Base-by-base conservation (phyloP, 768 basidiomycete genomes). In the Boletus patriciae region DNA sequence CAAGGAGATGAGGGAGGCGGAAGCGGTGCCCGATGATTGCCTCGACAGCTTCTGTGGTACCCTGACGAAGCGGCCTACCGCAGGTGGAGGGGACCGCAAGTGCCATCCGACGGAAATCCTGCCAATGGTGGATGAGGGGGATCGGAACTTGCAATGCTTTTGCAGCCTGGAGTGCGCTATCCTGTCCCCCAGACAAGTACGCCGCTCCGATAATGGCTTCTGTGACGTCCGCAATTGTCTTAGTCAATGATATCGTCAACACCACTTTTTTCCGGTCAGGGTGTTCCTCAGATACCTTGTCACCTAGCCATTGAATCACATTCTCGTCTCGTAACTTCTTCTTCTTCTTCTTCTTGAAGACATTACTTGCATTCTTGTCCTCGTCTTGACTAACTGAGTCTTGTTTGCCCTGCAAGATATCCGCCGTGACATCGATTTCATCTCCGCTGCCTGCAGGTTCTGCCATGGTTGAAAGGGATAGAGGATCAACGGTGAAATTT, bases 131-230 rank as follows among this genome's bases (percentile, higher is more conserved):
- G 52, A 91, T 73, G 61, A 79, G 74, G 4, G 80, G 78, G n/a
- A 92, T 73, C 1, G 85, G 83, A 37, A 94, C 73, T 50, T 82
- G 78, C 63, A 94, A 74, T 23, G 79, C 78, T 66, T 88, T 90
- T 42, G 82, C 79, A 23, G 79, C 82, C 57, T 79, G 78, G 45
- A 92, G 78, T 7, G 87, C 92, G 19, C 73, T 70, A 50, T 89
- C 86, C 47, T 78, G 76, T 50, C 90, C 92, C 12, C 87, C 87
- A 23, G 86, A 83, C 44, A 89, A 76, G 66, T 86, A 92, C 6
- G 88, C 90, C 18, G 91, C 92, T 34, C 87, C 92, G 27, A 93
- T 84, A 57, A 94, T 83, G 4, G 92, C 90, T 71, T 94, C 92
- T 10, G 83, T 82, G 42, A 92, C 88, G 71, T 94, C 92, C 47